phyloP scores from a whole-genome alignment of 2,329 filamentous ascomycete genomes.

The Penicillium sp. region DNA sequence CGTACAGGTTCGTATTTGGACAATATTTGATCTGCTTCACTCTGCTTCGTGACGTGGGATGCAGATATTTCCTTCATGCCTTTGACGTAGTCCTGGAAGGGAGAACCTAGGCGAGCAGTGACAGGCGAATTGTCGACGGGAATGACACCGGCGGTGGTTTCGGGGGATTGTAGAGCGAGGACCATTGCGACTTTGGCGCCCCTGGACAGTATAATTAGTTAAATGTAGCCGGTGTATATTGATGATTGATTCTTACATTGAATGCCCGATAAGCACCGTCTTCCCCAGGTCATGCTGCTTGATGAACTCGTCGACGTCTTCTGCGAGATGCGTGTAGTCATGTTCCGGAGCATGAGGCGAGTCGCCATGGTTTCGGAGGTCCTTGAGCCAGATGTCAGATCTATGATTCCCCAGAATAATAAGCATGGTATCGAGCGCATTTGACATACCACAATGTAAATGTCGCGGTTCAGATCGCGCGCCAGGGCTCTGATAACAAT shows the following conservation, averaged over 20 bases:
- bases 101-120: slow-evolving; percentile 67
- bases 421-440: neutral
- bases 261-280: slow-evolving; percentile 82
- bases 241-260: slow-evolving; percentile 60
- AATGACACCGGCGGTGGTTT: slow-evolving; percentile 66
- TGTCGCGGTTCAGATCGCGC: slow-evolving; percentile 70
- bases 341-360: slow-evolving; percentile 74
- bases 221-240: neutral
- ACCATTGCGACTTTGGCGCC: slow-evolving; percentile 93
- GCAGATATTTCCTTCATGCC: slow-evolving; percentile 81
- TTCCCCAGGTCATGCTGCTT: slow-evolving; percentile 63
- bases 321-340: slow-evolving; percentile 77
- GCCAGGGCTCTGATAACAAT: slow-evolving; percentile 62
- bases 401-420: neutral
- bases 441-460: slow-evolving; percentile 71
- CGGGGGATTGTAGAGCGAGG: slow-evolving; percentile 68
- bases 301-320: slow-evolving; percentile 79
- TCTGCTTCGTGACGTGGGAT: slow-evolving; percentile 62
- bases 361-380: slow-evolving; percentile 89
- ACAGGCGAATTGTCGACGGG: slow-evolving; percentile 90
- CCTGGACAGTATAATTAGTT: slow-evolving; percentile 42
- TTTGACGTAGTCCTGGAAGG: slow-evolving; percentile 75
- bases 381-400: slow-evolving; percentile 45
- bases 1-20: slow-evolving; percentile 65
- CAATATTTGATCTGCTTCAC: slow-evolving; percentile 77